Evolutionary conservation across 768 basidiomycete species (phyloP).

Genomic region (Candolleomyces eurysporus): DNA sequence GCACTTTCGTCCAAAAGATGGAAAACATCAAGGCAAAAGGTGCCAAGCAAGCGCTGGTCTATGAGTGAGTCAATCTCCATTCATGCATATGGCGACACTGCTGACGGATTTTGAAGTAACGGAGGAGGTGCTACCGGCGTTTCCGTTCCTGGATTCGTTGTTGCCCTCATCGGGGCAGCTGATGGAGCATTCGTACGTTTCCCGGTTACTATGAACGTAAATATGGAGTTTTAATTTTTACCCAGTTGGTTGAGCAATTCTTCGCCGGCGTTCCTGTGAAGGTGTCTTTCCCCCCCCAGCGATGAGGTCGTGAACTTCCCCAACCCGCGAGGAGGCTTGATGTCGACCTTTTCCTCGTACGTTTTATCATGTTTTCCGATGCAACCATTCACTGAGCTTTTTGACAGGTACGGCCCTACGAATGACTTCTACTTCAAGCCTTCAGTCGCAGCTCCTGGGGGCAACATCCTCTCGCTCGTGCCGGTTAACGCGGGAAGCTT

Average conservation of each 20-base stretch:
- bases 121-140: constrained; percentile 46
- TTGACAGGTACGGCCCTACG: constrained; percentile 50
- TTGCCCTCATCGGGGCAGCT: constrained; percentile 49
- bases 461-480: constrained; percentile 47
- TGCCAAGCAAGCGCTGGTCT: constrained; percentile 46
- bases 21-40: constrained; percentile 54
- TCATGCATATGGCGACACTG: neutral
- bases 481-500: constrained; percentile 40
- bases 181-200: constrained; percentile 56
- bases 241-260: constrained; percentile 49
- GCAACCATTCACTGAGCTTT: neutral
- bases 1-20: constrained; percentile 55
- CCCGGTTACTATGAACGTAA: neutral
- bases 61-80: constrained; percentile 42
- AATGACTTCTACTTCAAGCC: constrained; percentile 61
- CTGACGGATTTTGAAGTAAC: constrained; percentile 33
- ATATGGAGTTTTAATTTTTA: neutral
- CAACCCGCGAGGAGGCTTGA: constrained; percentile 52
- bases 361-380: neutral
- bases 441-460: constrained; percentile 51
- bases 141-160: constrained; percentile 43
- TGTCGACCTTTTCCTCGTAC: constrained; percentile 49
- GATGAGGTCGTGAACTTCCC: constrained; percentile 42
- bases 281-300: constrained; percentile 48
- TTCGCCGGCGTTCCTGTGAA: constrained; percentile 40